phyloP scores from a whole-genome alignment of 2,329 filamentous ascomycete species.

The Sarocladiaceae sp. region DNA sequence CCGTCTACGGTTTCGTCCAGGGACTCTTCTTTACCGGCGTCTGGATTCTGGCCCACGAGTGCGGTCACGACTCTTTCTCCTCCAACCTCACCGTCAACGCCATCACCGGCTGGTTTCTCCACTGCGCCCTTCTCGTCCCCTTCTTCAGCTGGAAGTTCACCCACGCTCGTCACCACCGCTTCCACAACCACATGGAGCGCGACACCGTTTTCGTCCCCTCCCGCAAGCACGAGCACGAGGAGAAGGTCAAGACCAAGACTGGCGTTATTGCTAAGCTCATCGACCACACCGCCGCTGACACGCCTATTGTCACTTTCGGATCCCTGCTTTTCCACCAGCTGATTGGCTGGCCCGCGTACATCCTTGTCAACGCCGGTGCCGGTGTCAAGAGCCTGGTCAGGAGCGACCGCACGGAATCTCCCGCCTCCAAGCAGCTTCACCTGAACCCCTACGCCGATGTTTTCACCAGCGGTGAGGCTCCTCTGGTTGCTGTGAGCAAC shows the following conservation, averaged over 20 bases:
- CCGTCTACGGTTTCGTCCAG: slow-evolving; percentile 58
- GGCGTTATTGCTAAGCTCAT: not conserved
- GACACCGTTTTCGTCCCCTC: slow-evolving; percentile 62
- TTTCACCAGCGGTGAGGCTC: slow-evolving; percentile 53
- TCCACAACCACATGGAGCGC: slow-evolving; percentile 63
- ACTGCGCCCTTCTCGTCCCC: slow-evolving; percentile 62
- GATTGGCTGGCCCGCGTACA: slow-evolving; percentile 60
- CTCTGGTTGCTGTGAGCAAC: slow-evolving; percentile 55
- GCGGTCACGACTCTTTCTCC: slow-evolving; percentile 67
- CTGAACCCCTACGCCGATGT: slow-evolving; percentile 59
- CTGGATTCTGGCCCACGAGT: slow-evolving; percentile 70
- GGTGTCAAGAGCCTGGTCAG: slow-evolving; percentile 42
- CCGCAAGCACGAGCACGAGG: slow-evolving; percentile 28
- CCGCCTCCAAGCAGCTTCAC: slow-evolving; percentile 36
- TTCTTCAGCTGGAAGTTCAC: slow-evolving; percentile 72
- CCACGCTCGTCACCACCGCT: slow-evolving; percentile 66
- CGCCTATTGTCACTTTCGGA: slow-evolving; percentile 35
- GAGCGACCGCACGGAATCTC: slow-evolving; percentile 36
- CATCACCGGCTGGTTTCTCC: slow-evolving; percentile 58
- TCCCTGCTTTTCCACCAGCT: slow-evolving; percentile 58
- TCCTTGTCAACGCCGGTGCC: slow-evolving; percentile 54
- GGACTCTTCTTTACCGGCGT: slow-evolving; percentile 64
- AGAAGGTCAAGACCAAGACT: slow-evolving; percentile 24
- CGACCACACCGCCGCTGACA: slow-evolving; percentile 9
- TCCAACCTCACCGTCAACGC: slow-evolving; percentile 53